These are phyloP conservation scores for Annulohypoxylon truncatum DNA, from an alignment of 2,329 filamentous ascomycete genomes.

Conservation along the genomic window DNA sequence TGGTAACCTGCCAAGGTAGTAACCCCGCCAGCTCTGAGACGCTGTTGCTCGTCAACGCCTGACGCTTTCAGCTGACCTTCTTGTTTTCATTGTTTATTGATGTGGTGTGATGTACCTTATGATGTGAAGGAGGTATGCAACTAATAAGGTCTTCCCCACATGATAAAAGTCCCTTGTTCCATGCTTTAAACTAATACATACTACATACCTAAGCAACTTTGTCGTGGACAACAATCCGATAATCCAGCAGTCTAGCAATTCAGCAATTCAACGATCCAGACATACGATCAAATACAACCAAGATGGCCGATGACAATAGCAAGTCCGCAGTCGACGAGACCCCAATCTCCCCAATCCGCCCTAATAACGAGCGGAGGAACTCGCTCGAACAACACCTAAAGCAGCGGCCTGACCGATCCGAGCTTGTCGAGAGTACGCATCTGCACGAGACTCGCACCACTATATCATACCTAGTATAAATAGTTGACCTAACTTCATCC, in stretches of 20 bases:
- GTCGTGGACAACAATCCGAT: background rate
- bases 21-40: background rate
- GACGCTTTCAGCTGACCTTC: slow-evolving; percentile 35
- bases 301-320: slow-evolving; percentile 52
- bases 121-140: slow-evolving; percentile 19
- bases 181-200: background rate
- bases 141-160: slow-evolving; percentile 21
- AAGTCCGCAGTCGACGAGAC: slow-evolving; percentile 62
- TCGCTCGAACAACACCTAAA: slow-evolving; percentile 79
- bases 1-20: background rate
- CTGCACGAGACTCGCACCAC: slow-evolving; percentile 44
- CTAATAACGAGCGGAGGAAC: slow-evolving; percentile 66
- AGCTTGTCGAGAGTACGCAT: slow-evolving; percentile 83
- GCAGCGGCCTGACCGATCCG: slow-evolving; percentile 78
- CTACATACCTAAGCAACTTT: too few species aligned
- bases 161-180: slow-evolving; percentile 13
- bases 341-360: slow-evolving; percentile 67
- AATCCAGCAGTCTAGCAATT: background rate
- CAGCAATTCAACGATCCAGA: background rate
- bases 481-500: slow-evolving; percentile 17
- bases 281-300: slow-evolving; percentile 16
- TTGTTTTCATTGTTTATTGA: slow-evolving; percentile 30
- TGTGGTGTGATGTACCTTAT: slow-evolving; percentile 8
- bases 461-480: background rate
- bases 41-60: slow-evolving; percentile 27